A percentile compares a stretch with the other conserved stretches of the same genome.
Evolutionary conservation across 1,139 yeast species (phyloP).

Genomic region (Schwanniomyces etchellsii): DNA sequence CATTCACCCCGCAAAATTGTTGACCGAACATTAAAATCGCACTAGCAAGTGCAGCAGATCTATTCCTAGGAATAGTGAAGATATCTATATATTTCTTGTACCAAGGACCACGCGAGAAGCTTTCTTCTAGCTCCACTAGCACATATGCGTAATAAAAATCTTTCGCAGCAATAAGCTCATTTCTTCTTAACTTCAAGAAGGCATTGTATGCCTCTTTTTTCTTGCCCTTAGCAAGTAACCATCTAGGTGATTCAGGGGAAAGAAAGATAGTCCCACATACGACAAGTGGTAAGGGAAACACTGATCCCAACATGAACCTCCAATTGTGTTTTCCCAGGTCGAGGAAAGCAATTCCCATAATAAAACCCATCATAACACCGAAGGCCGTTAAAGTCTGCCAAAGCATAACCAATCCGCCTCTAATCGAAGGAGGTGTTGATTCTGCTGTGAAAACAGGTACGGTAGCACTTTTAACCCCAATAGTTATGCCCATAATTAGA

Average conservation of each 20-base stretch:
- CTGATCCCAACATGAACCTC: constrained; percentile 18
- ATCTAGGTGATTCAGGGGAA: constrained; percentile 45
- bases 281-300: constrained; percentile 14
- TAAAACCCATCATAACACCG: constrained; percentile 20
- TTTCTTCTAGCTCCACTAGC: constrained; percentile 3
- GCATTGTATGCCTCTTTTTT: constrained; percentile 6
- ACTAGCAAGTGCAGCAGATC: constrained; percentile 3
- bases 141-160: constrained; percentile 15
- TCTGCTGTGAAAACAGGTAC: constrained; percentile 22
- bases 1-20: constrained; percentile 3
- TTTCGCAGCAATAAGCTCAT: constrained; percentile 15
- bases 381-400: constrained; percentile 21
- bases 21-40: constrained; percentile 2
- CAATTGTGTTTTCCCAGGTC: constrained; percentile 14
- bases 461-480: constrained; percentile 21
- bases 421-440: constrained; percentile 15
- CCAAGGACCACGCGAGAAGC: neutral
- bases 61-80: constrained; percentile 1
- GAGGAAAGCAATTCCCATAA: constrained; percentile 15
- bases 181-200: constrained; percentile 6
- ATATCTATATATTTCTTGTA: constrained; percentile 3
- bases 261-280: constrained; percentile 8
- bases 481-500: constrained; percentile 16
- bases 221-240: constrained; percentile 20
- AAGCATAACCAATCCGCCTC: constrained; percentile 19